phyloP scores from a whole-genome alignment of 2,329 filamentous ascomycete genomes.

The Colletotrichum limetticola region DNA sequence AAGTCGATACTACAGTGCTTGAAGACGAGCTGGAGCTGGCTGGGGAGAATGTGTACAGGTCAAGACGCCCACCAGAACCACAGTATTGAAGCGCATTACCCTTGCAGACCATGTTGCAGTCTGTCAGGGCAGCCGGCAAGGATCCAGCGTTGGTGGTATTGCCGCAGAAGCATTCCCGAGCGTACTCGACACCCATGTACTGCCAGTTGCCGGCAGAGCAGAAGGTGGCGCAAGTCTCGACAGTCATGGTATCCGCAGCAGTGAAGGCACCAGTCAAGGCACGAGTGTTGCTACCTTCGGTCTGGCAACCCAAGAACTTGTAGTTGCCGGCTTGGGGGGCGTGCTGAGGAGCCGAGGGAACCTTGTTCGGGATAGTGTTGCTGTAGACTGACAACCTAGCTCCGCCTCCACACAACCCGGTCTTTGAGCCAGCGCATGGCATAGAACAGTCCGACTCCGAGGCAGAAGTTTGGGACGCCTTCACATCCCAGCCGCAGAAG shows the following conservation, averaged over 20 bases:
- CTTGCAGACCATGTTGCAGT: slow-evolving; percentile 39
- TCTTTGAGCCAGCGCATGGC: slow-evolving; percentile 29
- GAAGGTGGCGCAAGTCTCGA: slow-evolving; percentile 40
- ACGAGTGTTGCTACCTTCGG: slow-evolving; percentile 36
- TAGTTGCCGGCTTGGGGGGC: slow-evolving; percentile 34
- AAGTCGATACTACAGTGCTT: neutral
- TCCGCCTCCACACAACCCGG: slow-evolving; percentile 35
- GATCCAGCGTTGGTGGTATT: slow-evolving; percentile 35
- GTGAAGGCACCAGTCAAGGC: slow-evolving; percentile 33
- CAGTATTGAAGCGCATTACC: slow-evolving; percentile 36
- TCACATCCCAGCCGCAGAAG: slow-evolving; percentile 38
- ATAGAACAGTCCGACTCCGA: slow-evolving; percentile 37
- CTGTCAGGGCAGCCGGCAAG: slow-evolving; percentile 21
- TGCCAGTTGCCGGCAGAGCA: slow-evolving; percentile 36
- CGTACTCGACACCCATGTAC: slow-evolving; percentile 42
- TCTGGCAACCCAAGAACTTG: slow-evolving; percentile 38
- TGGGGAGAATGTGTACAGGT: slow-evolving; percentile 23
- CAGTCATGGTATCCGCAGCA: slow-evolving; percentile 40
- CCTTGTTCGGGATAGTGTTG: slow-evolving; percentile 33
- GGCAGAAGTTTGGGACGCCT: slow-evolving; percentile 26
- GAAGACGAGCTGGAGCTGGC: neutral
- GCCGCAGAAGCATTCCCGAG: slow-evolving; percentile 42
- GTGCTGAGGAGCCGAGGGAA: slow-evolving; percentile 34
- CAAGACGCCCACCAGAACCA: slow-evolving; percentile 30
- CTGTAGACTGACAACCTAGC: slow-evolving; percentile 38